These are phyloP conservation scores for Saccharomycopsis sp. DNA, from an alignment of 805 yeast species.

Conservation along the genomic window DNA sequence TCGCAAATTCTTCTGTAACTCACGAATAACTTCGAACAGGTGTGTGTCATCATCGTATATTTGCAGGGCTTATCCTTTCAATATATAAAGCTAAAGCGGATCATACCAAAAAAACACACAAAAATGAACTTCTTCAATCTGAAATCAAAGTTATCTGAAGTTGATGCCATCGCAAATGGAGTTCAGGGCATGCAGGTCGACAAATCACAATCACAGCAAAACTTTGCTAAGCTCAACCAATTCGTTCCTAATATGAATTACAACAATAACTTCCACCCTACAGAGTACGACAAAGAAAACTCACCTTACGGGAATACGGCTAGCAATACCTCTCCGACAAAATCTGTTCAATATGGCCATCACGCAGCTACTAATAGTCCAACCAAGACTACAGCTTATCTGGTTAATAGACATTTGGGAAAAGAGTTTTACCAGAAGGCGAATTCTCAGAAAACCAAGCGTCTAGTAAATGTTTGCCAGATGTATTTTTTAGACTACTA, in stretches of 20 bases:
- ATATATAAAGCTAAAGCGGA: too few relatives aligned
- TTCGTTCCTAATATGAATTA: slow-evolving; percentile 11
- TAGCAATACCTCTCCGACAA: slow-evolving; percentile 22
- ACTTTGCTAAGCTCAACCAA: slow-evolving; percentile 1
- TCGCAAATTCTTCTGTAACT: too few relatives aligned
- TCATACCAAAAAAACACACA: too few relatives aligned
- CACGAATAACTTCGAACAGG: too few relatives aligned
- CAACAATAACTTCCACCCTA: neutral
- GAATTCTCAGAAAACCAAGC: slow-evolving; percentile 65
- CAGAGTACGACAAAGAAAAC: slow-evolving; percentile 17
- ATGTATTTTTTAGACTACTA: slow-evolving; percentile 91
- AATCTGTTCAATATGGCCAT: slow-evolving; percentile 17
- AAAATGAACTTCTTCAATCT: neutral
- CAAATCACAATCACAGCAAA: slow-evolving; percentile 2
- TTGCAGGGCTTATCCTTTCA: too few relatives aligned
- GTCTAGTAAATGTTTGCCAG: slow-evolving; percentile 87
- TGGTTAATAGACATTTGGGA: slow-evolving; percentile 6
- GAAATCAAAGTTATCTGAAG: slow-evolving; percentile 4
- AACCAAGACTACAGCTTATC: neutral
- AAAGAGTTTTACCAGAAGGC: slow-evolving; percentile 52
- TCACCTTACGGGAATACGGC: slow-evolving; percentile 12
- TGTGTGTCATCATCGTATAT: too few relatives aligned
- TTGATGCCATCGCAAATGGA: slow-evolving; percentile 15
- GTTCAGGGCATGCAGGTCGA: slow-evolving; percentile 20
- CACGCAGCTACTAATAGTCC: slow-evolving; percentile 22